phyloP scores from a whole-genome alignment of 768 basidiomycete species.

The Candolleomyces aberdarensis region DNA sequence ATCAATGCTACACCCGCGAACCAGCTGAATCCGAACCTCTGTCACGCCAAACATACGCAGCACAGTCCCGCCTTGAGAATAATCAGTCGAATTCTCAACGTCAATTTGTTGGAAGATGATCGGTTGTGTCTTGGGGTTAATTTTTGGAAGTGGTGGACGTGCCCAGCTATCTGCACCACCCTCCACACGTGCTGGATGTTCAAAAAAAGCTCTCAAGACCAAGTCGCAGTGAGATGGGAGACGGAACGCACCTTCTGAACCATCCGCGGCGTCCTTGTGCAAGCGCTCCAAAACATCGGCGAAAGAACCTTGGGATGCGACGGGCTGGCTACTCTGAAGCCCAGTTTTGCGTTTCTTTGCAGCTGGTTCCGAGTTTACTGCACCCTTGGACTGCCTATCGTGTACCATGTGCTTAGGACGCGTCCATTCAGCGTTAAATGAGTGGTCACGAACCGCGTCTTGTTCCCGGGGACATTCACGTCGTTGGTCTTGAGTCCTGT shows the following conservation, averaged over 20 bases:
- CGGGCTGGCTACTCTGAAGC: conserved; percentile 35
- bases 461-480: conserved; percentile 28
- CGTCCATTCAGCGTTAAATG: not conserved
- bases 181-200: conserved; percentile 50
- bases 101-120: conserved; percentile 97
- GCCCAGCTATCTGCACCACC: conserved; percentile 78
- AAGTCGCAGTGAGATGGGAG: not conserved
- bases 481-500: conserved; percentile 18
- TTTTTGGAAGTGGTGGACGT: conserved; percentile 51
- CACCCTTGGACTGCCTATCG: conserved; percentile 22
- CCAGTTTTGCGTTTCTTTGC: conserved; percentile 55
- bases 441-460: conserved; percentile 27
- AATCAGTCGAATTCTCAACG: conserved; percentile 61
- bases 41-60: conserved; percentile 90
- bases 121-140: conserved; percentile 60
- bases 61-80: conserved; percentile 36
- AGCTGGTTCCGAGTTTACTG: conserved; percentile 34
- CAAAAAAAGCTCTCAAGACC: conserved; percentile 1
- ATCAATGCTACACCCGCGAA: not conserved
- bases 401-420: conserved; percentile 18
- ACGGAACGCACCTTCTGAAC: conserved; percentile 37
- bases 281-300: conserved; percentile 61
- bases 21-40: conserved; percentile 44
- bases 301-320: conserved; percentile 46
- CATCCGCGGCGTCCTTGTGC: conserved; percentile 44